Evolutionary conservation across 192 early-diverging fungal genomes (phyloP), one percentile per base, ranked within the genome.

Genomic region (Umbelopsis isabellina): DNA sequence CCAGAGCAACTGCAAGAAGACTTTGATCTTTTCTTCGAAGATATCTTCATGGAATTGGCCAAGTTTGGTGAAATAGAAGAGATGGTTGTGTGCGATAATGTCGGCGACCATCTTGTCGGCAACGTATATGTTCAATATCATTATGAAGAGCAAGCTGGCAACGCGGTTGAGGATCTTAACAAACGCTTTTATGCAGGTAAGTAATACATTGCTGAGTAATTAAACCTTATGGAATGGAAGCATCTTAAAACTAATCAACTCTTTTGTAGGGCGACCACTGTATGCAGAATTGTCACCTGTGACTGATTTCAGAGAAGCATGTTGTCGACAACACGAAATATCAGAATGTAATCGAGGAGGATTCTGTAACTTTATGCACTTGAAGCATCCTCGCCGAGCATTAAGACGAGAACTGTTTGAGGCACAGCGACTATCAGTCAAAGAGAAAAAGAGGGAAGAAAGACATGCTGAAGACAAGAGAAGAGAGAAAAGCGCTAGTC

Each of bases 331-430:
- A 79, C 92, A 99, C 79, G 97, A 99, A 74, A 94, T 86, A 50
- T 83, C 88, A 66, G 94, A 97, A 79, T 99, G 97, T 84, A 94
- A 90, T 73, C 91, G 96, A 15, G 96, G 96, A 27, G 97, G 97
- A 9, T 91, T 96, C 71, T 99, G 98, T 84, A 99, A 98, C 82
- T 99, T 99, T 85, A 98, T 99, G 98, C 98, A 99, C 83, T 83
- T 99, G 47, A 94, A 95, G 69, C 86, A 90, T 55, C 93, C 95
- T 7, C 86, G 90, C n/a, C 83, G 91, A 52, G 74, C 82, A 49
- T 76, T 99, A 64, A 86, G 87, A 69, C 84, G 90, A 72, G 93
- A 94, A n/a, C 80, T 99, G 30, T 91, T 85, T 70, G 93, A 91
- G 20, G 91, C 91, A 49, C 98, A 99, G 48, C 51, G 83, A 58